Base-by-base conservation (phyloP, 352 stramenopile genomes). In the Phytophthora sp. region DNA sequence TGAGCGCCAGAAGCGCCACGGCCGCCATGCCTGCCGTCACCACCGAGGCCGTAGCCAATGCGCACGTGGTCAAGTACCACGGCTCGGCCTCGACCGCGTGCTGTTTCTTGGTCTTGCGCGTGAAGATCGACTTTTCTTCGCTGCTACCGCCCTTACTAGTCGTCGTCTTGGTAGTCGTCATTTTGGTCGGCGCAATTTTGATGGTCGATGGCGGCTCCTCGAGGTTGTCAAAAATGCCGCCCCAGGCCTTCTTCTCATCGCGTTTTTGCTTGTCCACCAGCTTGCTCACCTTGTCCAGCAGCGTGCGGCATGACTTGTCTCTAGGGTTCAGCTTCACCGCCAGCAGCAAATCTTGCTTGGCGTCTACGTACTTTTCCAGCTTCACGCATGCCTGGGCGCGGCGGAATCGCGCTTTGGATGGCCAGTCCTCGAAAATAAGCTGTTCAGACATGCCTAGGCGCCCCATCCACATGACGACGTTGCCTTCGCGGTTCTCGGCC, bases 391-490 rank as follows among this genome's bases (percentile, higher is more conserved):
- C 88, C 63, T 93, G 86, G 1, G 88, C 88, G 35, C 88, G 88
- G 45, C 88, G 88, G 69, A 95, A 95, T 11, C 82, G 85, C 38
- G 88, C 88, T 69, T 95, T 95, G 27, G 84, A 88, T 29, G 88
- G 88, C 88, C 88, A 95, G 39, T 95, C 88, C 47, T 90, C 79
- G 46, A 93, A 94, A 73, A 95, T 82, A 18, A 90, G 73, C 63
- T 93, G 79, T 46, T 95, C 81, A 1, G 80, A 84, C 42, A 95
- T 63, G 24, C 85, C 88, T 24, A 94, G 69, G 6, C 85, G 81
- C 8, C 84, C 88, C 88, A 95, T 95, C 88, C 88, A 95, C 55
- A 67, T 86, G 11, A 91, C 88, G 4, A 95, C 85, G 35, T 94
- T 91, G 57, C 88, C 85, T 3, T 85, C 57, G 52, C 79, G 81